A percentile compares a stretch with the other conserved stretches of the same genome.
Conservation (phyloP, 495 filamentous ascomycete genomes). For the Tuber aestivum region DNA sequence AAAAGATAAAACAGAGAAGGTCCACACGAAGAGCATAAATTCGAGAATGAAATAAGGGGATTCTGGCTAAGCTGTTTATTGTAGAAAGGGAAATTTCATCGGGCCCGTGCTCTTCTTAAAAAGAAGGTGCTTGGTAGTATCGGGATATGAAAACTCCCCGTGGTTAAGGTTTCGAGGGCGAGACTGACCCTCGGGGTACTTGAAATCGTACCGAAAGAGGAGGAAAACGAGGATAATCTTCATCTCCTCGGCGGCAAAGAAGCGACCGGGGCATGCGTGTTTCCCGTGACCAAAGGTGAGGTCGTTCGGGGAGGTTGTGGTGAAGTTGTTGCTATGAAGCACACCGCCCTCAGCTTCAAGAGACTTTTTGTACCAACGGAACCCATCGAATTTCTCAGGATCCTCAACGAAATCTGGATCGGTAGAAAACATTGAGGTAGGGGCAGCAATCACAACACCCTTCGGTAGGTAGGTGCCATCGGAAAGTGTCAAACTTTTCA, state of each 20-base stretch:
- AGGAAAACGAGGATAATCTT: constrained; percentile 48
- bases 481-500: constrained; percentile 46
- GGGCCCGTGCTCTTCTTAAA: constrained; percentile 36
- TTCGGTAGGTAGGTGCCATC: constrained; percentile 47
- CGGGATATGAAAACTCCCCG: constrained; percentile 44
- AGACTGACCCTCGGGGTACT: constrained; percentile 44
- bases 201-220: constrained; percentile 49
- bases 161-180: constrained; percentile 44
- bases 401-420: constrained; percentile 36
- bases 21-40: not conserved
- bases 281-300: constrained; percentile 53
- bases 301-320: constrained; percentile 46
- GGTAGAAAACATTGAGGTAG: constrained; percentile 12
- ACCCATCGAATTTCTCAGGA: constrained; percentile 51
- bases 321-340: constrained; percentile 46
- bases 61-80: not conserved
- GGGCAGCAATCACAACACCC: constrained; percentile 44
- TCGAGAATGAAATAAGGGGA: not conserved
- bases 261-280: constrained; percentile 53
- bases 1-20: not conserved
- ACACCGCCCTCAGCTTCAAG: constrained; percentile 44
- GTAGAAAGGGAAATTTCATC: constrained; percentile 20
- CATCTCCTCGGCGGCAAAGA: constrained; percentile 52
- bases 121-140: constrained; percentile 41
- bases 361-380: constrained; percentile 48